phyloP scores from a whole-genome alignment of 2,329 filamentous ascomycete genomes.

The Apiospora rasikravindrae region DNA sequence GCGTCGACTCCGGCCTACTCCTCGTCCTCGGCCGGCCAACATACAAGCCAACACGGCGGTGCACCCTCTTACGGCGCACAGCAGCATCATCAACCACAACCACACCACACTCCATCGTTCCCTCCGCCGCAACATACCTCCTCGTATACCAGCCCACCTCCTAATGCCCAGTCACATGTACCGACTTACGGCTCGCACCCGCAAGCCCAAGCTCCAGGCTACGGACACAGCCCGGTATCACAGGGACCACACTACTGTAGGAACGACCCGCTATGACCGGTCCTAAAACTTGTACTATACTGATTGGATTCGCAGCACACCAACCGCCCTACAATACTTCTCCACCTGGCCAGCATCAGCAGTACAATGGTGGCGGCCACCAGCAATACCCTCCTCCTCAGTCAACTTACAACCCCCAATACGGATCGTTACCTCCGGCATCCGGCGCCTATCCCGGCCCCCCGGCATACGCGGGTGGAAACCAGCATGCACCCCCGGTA shows the following conservation, averaged over 20 bases:
- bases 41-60: conserved; percentile 17
- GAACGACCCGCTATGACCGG: conserved; percentile 16
- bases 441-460: conserved; percentile 34
- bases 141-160: conserved; percentile 31
- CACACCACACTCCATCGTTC: conserved; percentile 33
- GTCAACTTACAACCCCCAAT: conserved; percentile 33
- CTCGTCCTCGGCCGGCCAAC: conserved; percentile 28
- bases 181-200: conserved; percentile 25
- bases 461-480: conserved; percentile 33
- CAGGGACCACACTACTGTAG: conserved; percentile 39
- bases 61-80: conserved; percentile 28
- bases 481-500: conserved; percentile 30
- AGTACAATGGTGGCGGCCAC: conserved; percentile 27
- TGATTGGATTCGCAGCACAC: conserved; percentile 28
- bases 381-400: conserved; percentile 39
- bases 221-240: conserved; percentile 37
- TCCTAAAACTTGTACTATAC: neutral
- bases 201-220: conserved; percentile 31
- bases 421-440: conserved; percentile 35
- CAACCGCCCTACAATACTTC: conserved; percentile 30
- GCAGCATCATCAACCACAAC: conserved; percentile 20
- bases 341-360: neutral
- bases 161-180: conserved; percentile 21
- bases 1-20: conserved; percentile 36
- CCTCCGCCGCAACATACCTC: conserved; percentile 32